A percentile compares a stretch with the other conserved stretches of the same genome.
phyloP scores from a whole-genome alignment of 2,329 filamentous ascomycete species.

The Neurospora sp. region DNA sequence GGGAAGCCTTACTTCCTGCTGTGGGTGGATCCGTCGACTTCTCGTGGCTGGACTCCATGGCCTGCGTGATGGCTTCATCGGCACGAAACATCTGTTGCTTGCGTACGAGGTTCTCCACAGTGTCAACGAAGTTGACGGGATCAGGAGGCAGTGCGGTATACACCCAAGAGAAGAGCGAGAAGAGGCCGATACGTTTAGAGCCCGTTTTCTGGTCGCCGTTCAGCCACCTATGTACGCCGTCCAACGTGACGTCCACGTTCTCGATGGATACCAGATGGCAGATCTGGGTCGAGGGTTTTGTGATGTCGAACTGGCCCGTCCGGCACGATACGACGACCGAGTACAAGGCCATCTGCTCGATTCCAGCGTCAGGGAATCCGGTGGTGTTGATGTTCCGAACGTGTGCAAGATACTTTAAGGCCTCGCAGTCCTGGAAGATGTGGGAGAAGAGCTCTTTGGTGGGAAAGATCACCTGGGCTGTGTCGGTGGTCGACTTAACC shows the following conservation, averaged over 20 bases:
- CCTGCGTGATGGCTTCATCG: too few species aligned
- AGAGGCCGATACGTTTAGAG: slow-evolving; percentile 21
- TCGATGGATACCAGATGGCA: slow-evolving; percentile 31
- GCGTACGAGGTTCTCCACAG: neutral
- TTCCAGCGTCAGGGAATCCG: slow-evolving; percentile 14
- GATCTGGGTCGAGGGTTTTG: slow-evolving; percentile 17
- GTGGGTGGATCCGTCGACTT: too few species aligned
- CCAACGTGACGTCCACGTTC: slow-evolving; percentile 21
- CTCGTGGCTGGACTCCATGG: too few species aligned
- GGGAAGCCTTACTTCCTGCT: too few species aligned
- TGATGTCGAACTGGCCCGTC: slow-evolving; percentile 22
- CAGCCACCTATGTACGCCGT: slow-evolving; percentile 6
- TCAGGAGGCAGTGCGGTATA: slow-evolving; percentile 27
- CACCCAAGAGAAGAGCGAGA: slow-evolving; percentile 30
- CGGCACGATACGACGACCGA: slow-evolving; percentile 26
- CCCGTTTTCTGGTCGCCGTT: neutral
- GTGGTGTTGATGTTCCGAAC: slow-evolving; percentile 29
- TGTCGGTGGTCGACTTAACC: slow-evolving; percentile 16
- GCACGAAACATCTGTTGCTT: too few species aligned
- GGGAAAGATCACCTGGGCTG: slow-evolving; percentile 19
- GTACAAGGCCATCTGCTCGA: slow-evolving; percentile 15
- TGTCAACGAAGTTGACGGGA: slow-evolving; percentile 24
- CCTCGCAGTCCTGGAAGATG: slow-evolving; percentile 6
- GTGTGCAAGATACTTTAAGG: slow-evolving; percentile 28
- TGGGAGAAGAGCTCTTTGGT: slow-evolving; percentile 20